phyloP scores from a whole-genome alignment of 1,139 yeast genomes.

The Saccharomycopsis hybrid region DNA sequence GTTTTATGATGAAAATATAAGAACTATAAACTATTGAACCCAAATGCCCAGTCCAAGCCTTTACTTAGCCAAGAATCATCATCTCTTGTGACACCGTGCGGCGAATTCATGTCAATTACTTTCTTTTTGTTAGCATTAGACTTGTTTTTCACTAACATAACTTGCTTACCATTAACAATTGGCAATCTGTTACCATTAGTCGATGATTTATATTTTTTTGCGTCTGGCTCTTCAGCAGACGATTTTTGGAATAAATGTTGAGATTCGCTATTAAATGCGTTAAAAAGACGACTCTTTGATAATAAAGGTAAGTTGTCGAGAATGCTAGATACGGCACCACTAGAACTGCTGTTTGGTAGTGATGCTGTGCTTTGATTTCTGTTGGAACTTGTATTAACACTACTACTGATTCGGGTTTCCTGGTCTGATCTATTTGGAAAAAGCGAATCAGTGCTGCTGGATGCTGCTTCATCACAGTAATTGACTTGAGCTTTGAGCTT shows the following conservation, averaged over 20 bases:
- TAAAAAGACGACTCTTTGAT: background rate
- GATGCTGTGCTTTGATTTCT: background rate
- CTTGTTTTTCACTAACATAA: constrained; percentile 15
- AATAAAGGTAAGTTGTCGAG: background rate
- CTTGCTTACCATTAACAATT: constrained; percentile 15
- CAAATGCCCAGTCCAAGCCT: constrained; percentile 21
- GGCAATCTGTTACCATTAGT: constrained; percentile 5
- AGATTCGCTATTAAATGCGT: background rate
- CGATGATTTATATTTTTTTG: constrained; percentile 4
- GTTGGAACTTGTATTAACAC: background rate
- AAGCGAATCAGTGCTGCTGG: background rate
- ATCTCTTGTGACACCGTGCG: background rate
- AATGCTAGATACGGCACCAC: background rate
- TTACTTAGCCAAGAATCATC: constrained; percentile 3
- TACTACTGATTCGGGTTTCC: background rate
- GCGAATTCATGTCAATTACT: constrained; percentile 4
- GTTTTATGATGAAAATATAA: too few species aligned
- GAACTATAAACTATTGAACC: constrained; percentile 13
- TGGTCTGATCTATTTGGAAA: background rate
- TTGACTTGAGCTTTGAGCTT: background rate
- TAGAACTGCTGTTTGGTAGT: background rate
- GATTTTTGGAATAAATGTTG: background rate
- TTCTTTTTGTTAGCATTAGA: constrained; percentile 4
- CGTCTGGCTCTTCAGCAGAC: too few species aligned
- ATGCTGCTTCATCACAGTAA: background rate